Percentiles rank a stretch among this genome's conserved stretches.
Conservation (phyloP, 2,329 filamentous ascomycete species). For the Passalora sequoiae region DNA sequence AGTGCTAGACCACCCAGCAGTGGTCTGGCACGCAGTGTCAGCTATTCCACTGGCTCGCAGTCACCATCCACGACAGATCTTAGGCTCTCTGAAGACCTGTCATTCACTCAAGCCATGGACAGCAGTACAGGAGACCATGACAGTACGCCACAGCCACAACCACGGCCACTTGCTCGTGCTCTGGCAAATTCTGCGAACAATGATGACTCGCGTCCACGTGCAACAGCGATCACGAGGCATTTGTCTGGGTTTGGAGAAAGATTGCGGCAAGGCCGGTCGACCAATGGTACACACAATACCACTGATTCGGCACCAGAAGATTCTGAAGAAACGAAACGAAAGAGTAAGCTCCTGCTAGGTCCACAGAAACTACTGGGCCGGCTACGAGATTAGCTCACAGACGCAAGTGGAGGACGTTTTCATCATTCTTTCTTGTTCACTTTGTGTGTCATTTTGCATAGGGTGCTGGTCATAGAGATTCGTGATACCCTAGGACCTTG, state of each 20-base stretch:
- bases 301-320: slow-evolving; percentile 21
- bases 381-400: slow-evolving; percentile 32
- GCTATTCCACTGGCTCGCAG: slow-evolving; percentile 15
- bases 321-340: slow-evolving; percentile 35
- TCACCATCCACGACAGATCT: slow-evolving; percentile 21
- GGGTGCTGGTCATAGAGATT: neutral
- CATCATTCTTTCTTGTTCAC: neutral
- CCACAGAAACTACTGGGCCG: slow-evolving; percentile 40
- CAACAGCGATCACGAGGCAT: slow-evolving; percentile 26
- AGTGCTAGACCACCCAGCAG: slow-evolving; percentile 28
- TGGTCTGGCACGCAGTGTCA: slow-evolving; percentile 24
- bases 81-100: slow-evolving; percentile 7
- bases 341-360: slow-evolving; percentile 39
- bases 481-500: slow-evolving; percentile 1
- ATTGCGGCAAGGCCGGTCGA: slow-evolving; percentile 19
- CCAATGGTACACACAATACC: neutral
- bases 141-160: slow-evolving; percentile 6
- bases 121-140: neutral
- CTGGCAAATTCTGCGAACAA: slow-evolving; percentile 2
- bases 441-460: neutral
- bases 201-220: slow-evolving; percentile 19
- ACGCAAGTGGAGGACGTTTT: neutral
- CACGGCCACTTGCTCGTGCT: slow-evolving; percentile 1
- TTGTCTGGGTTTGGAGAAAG: slow-evolving; percentile 31
- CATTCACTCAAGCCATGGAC: neutral